Base-by-base conservation (phyloP, 164 flowering plant species). In the Sextonia rubra region DNA sequence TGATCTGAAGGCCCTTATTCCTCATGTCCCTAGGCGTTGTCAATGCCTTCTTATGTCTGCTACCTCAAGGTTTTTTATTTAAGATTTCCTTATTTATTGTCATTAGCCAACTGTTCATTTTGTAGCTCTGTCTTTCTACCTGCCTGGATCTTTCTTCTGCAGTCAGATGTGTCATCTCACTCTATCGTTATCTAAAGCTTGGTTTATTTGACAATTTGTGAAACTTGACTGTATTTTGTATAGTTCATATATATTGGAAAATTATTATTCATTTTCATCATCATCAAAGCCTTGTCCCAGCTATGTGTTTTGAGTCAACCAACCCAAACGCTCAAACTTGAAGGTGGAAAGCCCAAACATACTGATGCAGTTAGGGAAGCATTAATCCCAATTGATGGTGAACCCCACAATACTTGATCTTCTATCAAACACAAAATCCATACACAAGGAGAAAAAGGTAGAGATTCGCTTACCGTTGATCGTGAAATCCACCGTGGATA, bases 21-120 rank as follows among this genome's bases (percentile, higher is more conserved):
- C 89, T 74, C 87, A 89, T 77, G 74, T 93, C 64, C 94, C 99
- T 60, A 87, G 87, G 62, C 86, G 90, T 62, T 96, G 99, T 77
- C 99, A 96, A 66, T 89, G 97, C 77, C 95, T 96, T 82, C 92
- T 96, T 26, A 91, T 96, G 98, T 96, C 98, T 77, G 98, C 99
- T 26, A 93, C 98, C 11, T 83, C 92, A 77, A 93, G 99, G 99
- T 91, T 12, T 77, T 78, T 76, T 47, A 67, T 23, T 49, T 49
- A 2, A 37, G n/a, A 20, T 66, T 37, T 76, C 66, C 69, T 30
- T 62, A 48, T 80, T 52, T 52, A 52, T 52, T 52, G 17, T 52
- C n/a, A 52, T 52, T 52, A 15, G n/a, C 58, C 58, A 15, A 14
- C 47, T 64, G 37, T 52, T 24, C 26, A 12, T 25, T 23, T 61